Conservation (phyloP, 2,329 filamentous ascomycete species). For the Apiospora pterosperma region DNA sequence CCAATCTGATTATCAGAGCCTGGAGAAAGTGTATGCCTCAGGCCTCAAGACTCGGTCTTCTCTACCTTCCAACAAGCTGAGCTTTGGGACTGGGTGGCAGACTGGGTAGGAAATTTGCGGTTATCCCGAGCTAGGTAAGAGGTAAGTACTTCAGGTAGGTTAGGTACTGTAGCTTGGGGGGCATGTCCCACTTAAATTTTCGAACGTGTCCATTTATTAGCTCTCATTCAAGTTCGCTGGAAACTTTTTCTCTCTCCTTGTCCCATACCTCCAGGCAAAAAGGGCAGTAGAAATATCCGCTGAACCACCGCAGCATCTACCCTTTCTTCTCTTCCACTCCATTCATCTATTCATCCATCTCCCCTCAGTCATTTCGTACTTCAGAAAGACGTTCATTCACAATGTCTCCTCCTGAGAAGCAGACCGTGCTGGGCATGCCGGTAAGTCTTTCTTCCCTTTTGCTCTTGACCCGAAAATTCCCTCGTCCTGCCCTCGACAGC, state of each 20-base stretch:
- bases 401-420: slow-evolving; percentile 53
- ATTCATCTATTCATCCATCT: slow-evolving; percentile 47
- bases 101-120: neutral
- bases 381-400: slow-evolving; percentile 41
- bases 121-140: slow-evolving; percentile 1
- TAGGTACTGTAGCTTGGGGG: slow-evolving; percentile 2
- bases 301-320: slow-evolving; percentile 12
- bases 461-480: neutral
- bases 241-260: neutral
- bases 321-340: slow-evolving; percentile 8
- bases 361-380: slow-evolving; percentile 51
- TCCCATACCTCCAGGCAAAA: slow-evolving; percentile 13
- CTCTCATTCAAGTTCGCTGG: neutral
- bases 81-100: neutral
- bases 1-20: slow-evolving; percentile 1
- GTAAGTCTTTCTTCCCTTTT: slow-evolving; percentile 36
- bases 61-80: neutral
- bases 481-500: slow-evolving; percentile 1
- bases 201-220: slow-evolving; percentile 2
- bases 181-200: neutral
- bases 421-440: slow-evolving; percentile 64
- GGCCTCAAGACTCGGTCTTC: neutral
- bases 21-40: neutral
- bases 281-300: slow-evolving; percentile 16
- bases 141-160: no score